These are phyloP conservation scores for Russula compacta DNA, from an alignment of 768 basidiomycete genomes.

Conservation along the genomic window DNA sequence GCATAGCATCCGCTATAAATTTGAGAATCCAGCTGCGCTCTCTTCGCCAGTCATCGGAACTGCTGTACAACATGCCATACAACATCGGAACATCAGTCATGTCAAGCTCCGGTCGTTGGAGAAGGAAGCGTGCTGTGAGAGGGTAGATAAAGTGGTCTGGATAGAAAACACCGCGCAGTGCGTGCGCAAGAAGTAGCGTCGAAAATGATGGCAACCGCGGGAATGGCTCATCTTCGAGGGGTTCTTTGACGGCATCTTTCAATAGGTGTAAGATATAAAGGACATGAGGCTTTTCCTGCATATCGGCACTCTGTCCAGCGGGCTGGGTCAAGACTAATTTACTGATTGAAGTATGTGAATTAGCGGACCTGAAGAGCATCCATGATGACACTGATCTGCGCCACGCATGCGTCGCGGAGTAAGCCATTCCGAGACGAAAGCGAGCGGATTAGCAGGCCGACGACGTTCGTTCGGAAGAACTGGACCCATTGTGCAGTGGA, in stretches of 20 bases:
- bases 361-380: slow-evolving; percentile 51
- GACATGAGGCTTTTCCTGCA: slow-evolving; percentile 74
- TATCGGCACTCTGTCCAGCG: slow-evolving; percentile 46
- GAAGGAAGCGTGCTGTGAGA: slow-evolving; percentile 73
- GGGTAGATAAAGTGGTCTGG: slow-evolving; percentile 88
- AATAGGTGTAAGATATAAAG: slow-evolving; percentile 58
- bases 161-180: slow-evolving; percentile 73
- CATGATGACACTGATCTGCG: slow-evolving; percentile 54
- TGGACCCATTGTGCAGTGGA: slow-evolving; percentile 77
- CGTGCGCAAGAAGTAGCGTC: slow-evolving; percentile 75
- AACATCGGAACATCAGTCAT: slow-evolving; percentile 81
- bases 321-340: not conserved
- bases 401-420: slow-evolving; percentile 52
- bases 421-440: slow-evolving; percentile 57
- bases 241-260: slow-evolving; percentile 45
- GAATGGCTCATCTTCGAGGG: slow-evolving; percentile 31
- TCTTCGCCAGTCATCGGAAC: slow-evolving; percentile 70
- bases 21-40: slow-evolving; percentile 85
- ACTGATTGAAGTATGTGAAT: not conserved
- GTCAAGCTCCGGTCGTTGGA: slow-evolving; percentile 82
- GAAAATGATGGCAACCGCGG: slow-evolving; percentile 66
- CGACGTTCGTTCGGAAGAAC: slow-evolving; percentile 71
- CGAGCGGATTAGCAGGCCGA: slow-evolving; percentile 61
- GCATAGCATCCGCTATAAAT: slow-evolving; percentile 76
- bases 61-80: slow-evolving; percentile 79